Base-by-base conservation (phyloP, 2,329 filamentous ascomycete genomes). In the Diaporthe eres region DNA sequence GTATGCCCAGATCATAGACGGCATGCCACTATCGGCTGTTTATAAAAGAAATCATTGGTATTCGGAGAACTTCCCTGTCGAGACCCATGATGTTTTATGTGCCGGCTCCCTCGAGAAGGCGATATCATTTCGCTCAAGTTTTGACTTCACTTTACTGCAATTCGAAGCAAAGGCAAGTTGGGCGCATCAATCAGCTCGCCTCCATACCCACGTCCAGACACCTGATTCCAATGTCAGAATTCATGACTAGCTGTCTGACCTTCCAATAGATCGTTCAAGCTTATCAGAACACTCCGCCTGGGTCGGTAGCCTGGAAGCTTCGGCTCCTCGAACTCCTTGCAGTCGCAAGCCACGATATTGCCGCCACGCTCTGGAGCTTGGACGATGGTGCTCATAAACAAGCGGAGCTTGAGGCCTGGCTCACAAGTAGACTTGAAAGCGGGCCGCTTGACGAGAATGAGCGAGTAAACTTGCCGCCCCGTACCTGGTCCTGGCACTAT, bases 361-460 rank as follows among this genome's bases (percentile, higher is more conserved):
- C 61, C 42, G 19, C 42, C 15, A 13, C 9, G 17, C 25, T 49
- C 17, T 47, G 61, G 42, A 49, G 25, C 19, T 17, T 49, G 25
- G 42, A 49, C 17, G 61, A 65, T 2, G 42, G 61, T 12, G 5
- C 5, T 42, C 61, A 49, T 22, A 22, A 65, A n/a, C 61, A 65
- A 5, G 61, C 61, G 2, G 61, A 65, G 42, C 42, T 65, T 47
- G 60, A 65, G 39, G 13, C 39, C 25, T 65, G 60, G 60, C 60
- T 31, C n/a, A 22, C 39, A 2, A 65, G 60, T 47, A 47, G 60
- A 31, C 39, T 65, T 65, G 39, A 65, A 19, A 47, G 39, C 15
- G 60, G 19, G 19, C 25, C 61, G 3, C 42, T 34, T 4, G 25
- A n/a, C 61, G 7, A 15, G 5, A 2, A 13, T 7, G 61, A 65